A percentile compares a stretch with the other conserved stretches of the same genome.
phyloP scores from a whole-genome alignment of 306 rosid genomes.

The Gynostemma pentaphyllum region DNA sequence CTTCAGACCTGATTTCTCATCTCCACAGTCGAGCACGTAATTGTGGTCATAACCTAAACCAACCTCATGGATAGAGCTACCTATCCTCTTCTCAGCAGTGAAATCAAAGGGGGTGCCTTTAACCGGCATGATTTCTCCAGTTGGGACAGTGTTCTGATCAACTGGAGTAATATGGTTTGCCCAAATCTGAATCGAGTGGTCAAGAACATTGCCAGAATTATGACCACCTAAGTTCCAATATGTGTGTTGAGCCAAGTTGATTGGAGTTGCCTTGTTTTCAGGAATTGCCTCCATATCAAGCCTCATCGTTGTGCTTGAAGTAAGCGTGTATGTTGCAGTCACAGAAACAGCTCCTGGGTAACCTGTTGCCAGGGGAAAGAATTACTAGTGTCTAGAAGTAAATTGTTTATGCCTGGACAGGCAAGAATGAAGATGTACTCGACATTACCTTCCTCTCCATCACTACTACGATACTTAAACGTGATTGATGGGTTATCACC shows the following conservation, averaged over 20 bases:
- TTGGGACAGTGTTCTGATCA: slow-evolving; percentile 53
- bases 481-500: slow-evolving; percentile 61
- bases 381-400: not conserved
- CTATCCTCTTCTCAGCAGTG: slow-evolving; percentile 57
- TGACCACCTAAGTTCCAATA: slow-evolving; percentile 65
- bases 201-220: slow-evolving; percentile 51
- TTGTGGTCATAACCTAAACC: slow-evolving; percentile 87
- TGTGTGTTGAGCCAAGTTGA: slow-evolving; percentile 30
- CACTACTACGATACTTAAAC: slow-evolving; percentile 62
- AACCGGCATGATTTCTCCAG: slow-evolving; percentile 66
- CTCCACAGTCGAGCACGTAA: slow-evolving; percentile 66
- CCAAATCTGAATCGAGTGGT: slow-evolving; percentile 64
- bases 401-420: not conserved
- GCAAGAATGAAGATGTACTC: slow-evolving; percentile 3
- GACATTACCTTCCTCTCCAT: slow-evolving; percentile 81
- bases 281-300: slow-evolving; percentile 96
- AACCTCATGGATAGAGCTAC: slow-evolving; percentile 50
- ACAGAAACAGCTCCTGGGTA: slow-evolving; percentile 54
- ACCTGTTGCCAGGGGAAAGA: not conserved
- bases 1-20: slow-evolving; percentile 43
- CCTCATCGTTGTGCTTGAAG: slow-evolving; percentile 57
- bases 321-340: slow-evolving; percentile 73
- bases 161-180: slow-evolving; percentile 68
- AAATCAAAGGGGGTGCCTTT: slow-evolving; percentile 80
- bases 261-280: slow-evolving; percentile 62